These are phyloP conservation scores for Mycothermus thermophilus DNA, from an alignment of 495 filamentous ascomycete genomes.

Conservation along the genomic window DNA sequence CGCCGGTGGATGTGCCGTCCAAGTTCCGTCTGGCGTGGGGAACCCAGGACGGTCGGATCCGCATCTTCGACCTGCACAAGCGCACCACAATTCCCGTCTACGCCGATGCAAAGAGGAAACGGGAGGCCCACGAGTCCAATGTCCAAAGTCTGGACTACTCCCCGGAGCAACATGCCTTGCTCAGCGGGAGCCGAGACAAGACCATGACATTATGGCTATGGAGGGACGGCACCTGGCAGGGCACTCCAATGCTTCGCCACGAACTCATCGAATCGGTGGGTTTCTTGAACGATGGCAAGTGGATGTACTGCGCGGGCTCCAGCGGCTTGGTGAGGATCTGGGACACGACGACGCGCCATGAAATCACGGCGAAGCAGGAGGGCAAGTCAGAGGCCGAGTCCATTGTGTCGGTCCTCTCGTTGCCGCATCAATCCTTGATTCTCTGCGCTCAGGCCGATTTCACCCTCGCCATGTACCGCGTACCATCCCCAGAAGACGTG, in stretches of 20 bases:
- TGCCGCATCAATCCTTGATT: conserved; percentile 46
- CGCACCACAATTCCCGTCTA: conserved; percentile 62
- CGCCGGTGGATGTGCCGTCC: conserved; percentile 26
- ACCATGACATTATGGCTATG: conserved; percentile 88
- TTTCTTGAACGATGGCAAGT: conserved; percentile 53
- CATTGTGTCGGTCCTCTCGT: conserved; percentile 58
- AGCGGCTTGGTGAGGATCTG: conserved; percentile 72
- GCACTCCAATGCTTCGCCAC: conserved; percentile 67
- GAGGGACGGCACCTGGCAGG: conserved; percentile 77
- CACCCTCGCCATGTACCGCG: conserved; percentile 63
- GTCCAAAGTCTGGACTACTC: conserved; percentile 77
- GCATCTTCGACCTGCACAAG: conserved; percentile 84
- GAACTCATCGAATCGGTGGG: conserved; percentile 75
- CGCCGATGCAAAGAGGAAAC: conserved; percentile 19
- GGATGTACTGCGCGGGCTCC: conserved; percentile 77
- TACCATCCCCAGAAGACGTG: conserved; percentile 14
- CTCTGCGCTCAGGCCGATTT: conserved; percentile 83
- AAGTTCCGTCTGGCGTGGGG: conserved; percentile 79
- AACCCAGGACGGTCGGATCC: conserved; percentile 78
- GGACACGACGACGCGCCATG: conserved; percentile 58
- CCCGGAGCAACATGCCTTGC: conserved; percentile 51
- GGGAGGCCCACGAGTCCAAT: conserved; percentile 82
- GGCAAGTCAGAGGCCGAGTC: conserved; percentile 56
- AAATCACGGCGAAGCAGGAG: conserved; percentile 61
- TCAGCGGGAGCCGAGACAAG: conserved; percentile 90